A percentile compares a stretch with the other conserved stretches of the same genome.
phyloP scores from a whole-genome alignment of 1,284 basidiomycete genomes.

The Coriolopsis trogii region DNA sequence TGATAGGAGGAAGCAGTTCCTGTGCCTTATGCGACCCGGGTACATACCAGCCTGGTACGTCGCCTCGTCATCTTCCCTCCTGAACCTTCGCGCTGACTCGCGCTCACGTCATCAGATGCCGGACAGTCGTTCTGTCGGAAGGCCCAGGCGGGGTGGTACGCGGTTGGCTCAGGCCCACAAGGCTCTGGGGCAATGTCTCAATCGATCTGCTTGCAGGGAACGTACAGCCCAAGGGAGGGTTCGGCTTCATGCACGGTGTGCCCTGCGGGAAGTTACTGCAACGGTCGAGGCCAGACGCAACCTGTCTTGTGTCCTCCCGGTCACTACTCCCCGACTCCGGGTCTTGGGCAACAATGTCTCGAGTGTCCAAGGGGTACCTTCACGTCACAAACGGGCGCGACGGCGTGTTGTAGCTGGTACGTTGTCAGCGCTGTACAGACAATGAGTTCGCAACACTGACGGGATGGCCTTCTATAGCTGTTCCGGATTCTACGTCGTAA shows the following conservation, averaged over 20 bases:
- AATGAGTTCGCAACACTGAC: not conserved
- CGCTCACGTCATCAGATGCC: too few species aligned
- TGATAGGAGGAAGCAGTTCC: too few species aligned
- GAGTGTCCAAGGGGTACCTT: conserved; percentile 26
- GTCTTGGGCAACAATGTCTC: conserved; percentile 12
- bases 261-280: conserved; percentile 19
- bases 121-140: too few species aligned
- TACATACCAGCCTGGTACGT: too few species aligned
- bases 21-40: too few species aligned
- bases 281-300: conserved; percentile 9
- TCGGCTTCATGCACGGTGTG: conserved; percentile 10
- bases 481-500: conserved; percentile 26
- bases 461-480: conserved; percentile 11
- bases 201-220: too few species aligned
- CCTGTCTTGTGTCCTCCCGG: conserved; percentile 16
- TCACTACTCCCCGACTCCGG: conserved; percentile 10
- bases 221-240: conserved; percentile 11
- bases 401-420: conserved; percentile 27
- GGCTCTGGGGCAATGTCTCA: too few species aligned
- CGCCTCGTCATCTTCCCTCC: too few species aligned
- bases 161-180: too few species aligned
- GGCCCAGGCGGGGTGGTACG: too few species aligned
- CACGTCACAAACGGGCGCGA: conserved; percentile 21
- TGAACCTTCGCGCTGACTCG: too few species aligned
- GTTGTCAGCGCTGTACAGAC: not conserved